Evolutionary conservation across 2,329 filamentous ascomycete genomes (phyloP), one percentile per base, ranked within the genome.

Genomic region (Teratosphaeria gauchensis): DNA sequence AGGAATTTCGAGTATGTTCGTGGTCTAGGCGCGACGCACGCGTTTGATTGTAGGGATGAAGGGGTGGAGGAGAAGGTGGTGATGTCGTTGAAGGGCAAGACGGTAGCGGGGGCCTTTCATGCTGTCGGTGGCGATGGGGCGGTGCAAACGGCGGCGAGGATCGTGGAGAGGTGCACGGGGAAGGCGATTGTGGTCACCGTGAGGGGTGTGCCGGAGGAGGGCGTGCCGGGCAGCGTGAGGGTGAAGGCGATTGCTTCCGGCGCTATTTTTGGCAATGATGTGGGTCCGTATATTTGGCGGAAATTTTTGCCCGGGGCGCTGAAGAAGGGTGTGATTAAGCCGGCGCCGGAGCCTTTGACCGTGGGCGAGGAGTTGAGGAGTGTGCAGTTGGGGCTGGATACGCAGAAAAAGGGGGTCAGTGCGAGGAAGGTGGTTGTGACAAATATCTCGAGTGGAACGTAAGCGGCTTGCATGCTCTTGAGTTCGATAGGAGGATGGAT

Each of bases 371-470:
- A 74, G 12, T 57, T 77, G 32, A 68, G 72, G 46, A 66, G 62
- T 16, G 66, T 76, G 30, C 71, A 75, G 53, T 66, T 67, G 9
- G 75, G 68, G 8, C 58, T 76, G 11, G 70, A 74, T 58, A 71
- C 64, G 61, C 67, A 69, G 57, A 73, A 69, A 63, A 66, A 65
- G 53, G 75, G 75, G 28, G 74, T 77, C 9, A 72, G 68, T 59
- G 75, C 72, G 9, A 66, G 64, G 60, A 77, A 77, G 64, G 62
- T 77, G 11, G 73, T 75, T 7, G 69, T 76, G 1, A 59, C 58
- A 4, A 58, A 58, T 19, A 63, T 63, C 24, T 63, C 61, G 21
- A 46, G 38, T 46, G 51, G 24, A 4, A 28, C 24, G 24, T 28
- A 28, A 28, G 24, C 4, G 24, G 24, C 4, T 28, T 28, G 24